A percentile compares a stretch with the other conserved stretches of the same genome.
Evolutionary conservation across 1,139 yeast species (phyloP).

Genomic region (Scheffersomyces cryptocercus): DNA sequence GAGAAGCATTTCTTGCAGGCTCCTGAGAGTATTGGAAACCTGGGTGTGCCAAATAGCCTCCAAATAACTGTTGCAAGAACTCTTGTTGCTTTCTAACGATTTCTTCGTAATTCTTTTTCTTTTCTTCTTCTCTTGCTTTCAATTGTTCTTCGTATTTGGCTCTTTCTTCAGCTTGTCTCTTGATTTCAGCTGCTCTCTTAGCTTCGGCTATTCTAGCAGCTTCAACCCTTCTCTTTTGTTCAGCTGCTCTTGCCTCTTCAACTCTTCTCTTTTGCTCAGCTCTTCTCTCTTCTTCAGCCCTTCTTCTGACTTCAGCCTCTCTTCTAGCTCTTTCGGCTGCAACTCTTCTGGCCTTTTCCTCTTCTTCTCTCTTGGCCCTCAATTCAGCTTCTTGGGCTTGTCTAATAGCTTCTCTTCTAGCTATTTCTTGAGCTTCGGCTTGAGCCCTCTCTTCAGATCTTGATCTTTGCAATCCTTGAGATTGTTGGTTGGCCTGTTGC

Average conservation of each 20-base stretch:
- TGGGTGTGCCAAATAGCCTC: constrained; percentile 3
- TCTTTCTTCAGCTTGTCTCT: not conserved
- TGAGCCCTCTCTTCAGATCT: constrained; percentile 4
- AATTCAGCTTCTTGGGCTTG: constrained; percentile 6
- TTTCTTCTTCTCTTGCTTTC: constrained; percentile 11
- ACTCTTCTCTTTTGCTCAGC: constrained; percentile 6
- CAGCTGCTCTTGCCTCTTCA: constrained; percentile 12
- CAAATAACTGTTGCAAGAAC: constrained; percentile 5
- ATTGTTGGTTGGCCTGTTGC: constrained; percentile 3
- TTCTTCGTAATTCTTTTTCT: constrained; percentile 8
- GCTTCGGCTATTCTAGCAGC: constrained; percentile 5
- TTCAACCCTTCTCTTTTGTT: constrained; percentile 8
- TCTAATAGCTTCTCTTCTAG: constrained; percentile 9
- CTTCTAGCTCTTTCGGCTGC: constrained; percentile 11
- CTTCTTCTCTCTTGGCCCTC: constrained; percentile 8
- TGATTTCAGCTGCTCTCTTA: not conserved
- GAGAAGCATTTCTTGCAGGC: not conserved
- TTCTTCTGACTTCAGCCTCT: constrained; percentile 12
- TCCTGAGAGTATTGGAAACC: constrained; percentile 1
- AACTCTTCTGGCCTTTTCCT: constrained; percentile 8
- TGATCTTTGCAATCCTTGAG: constrained; percentile 8
- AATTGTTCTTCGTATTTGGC: constrained; percentile 5
- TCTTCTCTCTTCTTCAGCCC: constrained; percentile 5
- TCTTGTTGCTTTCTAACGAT: constrained; percentile 10
- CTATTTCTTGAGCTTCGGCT: constrained; percentile 7